Base-by-base conservation (phyloP, 345 rosid genomes). In the Passiflora organensis region DNA sequence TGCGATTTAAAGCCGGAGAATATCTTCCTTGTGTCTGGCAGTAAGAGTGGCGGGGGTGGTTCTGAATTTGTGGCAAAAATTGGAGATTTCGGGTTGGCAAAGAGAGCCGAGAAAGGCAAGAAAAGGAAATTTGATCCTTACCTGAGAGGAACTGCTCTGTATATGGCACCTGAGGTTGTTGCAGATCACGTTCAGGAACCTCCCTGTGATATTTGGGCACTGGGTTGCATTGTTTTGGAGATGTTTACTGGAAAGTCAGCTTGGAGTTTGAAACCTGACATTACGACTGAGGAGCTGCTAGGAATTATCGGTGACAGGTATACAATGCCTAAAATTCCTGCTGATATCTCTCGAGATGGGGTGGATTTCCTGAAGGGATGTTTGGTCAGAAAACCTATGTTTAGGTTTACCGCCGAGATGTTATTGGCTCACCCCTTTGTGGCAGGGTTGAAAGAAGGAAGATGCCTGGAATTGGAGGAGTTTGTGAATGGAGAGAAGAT, bases 141-240 rank as follows among this genome's bases (percentile, higher is more conserved):
- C 1, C 48, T 53, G 38, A 60, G 91, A 55, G 97, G 97, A 1
- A 91, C 97, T 25, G 84, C 87, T 39, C 57, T 85, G 57, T 87
- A 83, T 51, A 68, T 85, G 80, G 82, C 96, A 39, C 97, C 95
- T 10, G 97, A 91, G 51, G 68, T 95, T 0, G 84, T 85, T 42
- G 73, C 61, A 36, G 70, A 76, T 17, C 75, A 76, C 58, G 77
- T 75, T 43, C 78, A 80, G 45, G 95, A 82, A 62, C 51, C 89
- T n/a, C 78, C 84, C n/a, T 78, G 68, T 38, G 97, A 91, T 48
- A 75, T 91, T 3, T 91, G 97, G 96, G 91, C 95, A 4, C 78
- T 91, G 18, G 97, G 96, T 9, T 91, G 96, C 43, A 74, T 68
- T 0, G 82, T 80, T 11, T 78, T 74, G 14, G 91, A 91, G 89